These are phyloP conservation scores for Zea luxurians DNA, from an alignment of 176 grass and related monocot species.

Conservation along the genomic window DNA sequence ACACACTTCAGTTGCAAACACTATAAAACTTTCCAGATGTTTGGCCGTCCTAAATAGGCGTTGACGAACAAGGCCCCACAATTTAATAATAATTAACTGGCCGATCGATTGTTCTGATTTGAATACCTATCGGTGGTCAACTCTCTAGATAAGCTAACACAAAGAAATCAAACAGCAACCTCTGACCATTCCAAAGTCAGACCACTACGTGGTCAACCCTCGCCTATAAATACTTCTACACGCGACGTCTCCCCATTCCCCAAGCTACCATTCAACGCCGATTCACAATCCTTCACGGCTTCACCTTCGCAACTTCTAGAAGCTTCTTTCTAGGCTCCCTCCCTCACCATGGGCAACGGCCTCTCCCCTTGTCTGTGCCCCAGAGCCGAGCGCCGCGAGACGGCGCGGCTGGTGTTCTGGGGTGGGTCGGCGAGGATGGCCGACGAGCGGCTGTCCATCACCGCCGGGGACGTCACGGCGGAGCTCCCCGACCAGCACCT, in stretches of 20 bases:
- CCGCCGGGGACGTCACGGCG: slow-evolving; percentile 58
- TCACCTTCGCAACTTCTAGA: slow-evolving; percentile 13
- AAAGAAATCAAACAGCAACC: slow-evolving; percentile 19
- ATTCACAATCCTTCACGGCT: background rate
- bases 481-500: slow-evolving; percentile 51
- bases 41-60: background rate
- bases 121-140: slow-evolving; percentile 34
- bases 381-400: slow-evolving; percentile 7
- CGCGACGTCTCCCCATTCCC: background rate
- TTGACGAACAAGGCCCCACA: slow-evolving; percentile 36
- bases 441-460: slow-evolving; percentile 16
- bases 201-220: background rate
- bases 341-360: slow-evolving; percentile 67
- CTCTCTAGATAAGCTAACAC: slow-evolving; percentile 7
- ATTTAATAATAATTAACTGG: background rate
- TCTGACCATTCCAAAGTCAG: slow-evolving; percentile 37
- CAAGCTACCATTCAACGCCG: background rate
- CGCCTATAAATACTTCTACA: slow-evolving; percentile 40
- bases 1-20: no score
- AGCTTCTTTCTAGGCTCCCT: slow-evolving; percentile 23
- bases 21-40: no score
- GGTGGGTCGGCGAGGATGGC: slow-evolving; percentile 46
- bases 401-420: slow-evolving; percentile 65
- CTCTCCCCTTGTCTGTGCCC: slow-evolving; percentile 59
- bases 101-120: slow-evolving; percentile 13